Base-by-base conservation (phyloP, 1,284 basidiomycete genomes). In the Cutaneotrichosporon sp. region DNA sequence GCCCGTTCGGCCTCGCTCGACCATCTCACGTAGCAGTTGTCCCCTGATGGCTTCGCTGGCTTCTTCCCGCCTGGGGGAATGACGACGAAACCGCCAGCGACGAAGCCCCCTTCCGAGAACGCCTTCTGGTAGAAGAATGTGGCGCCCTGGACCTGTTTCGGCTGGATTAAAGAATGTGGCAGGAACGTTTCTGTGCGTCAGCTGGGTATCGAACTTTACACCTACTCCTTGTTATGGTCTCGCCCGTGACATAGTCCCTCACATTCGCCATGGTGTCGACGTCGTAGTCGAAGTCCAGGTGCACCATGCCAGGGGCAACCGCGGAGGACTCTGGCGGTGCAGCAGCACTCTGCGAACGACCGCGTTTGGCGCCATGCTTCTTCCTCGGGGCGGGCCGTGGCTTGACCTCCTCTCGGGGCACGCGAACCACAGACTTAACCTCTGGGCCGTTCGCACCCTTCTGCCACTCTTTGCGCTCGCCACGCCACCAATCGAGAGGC, bases 401-500 rank as follows among this genome's bases (percentile, higher is more conserved):
- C 18, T 42, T 42, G 38, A 42, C 38, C 38, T 6, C 38, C 18
- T 42, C 18, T 42, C 38, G 16, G 63, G n/a, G 59, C 14, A 56
- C 34, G 29, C 54, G 63, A 18, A 91, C 81, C 59, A 97, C 89
- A 67, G 89, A 89, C 68, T 87, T 87, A 74, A 97, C 90, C 45
- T 87, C 87, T 1, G 94, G 87, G 9, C 89, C 86, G n/a, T 85
- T 81, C 14, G 86, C 80, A 16, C 81, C 75, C 22, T 58, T 62
- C 5, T 86, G 87, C 70, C 93, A 97, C 8, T 94, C 87, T 27
- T 92, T 85, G 64, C 87, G 89, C 78, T 99, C 95, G 67, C 87
- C 87, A n/a, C 92, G 86, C 97, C 97, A 99, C 81, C 84, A 97
- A 45, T 92, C 89, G 29, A 99, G 82, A 2, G 95, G 97, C 52